A percentile compares a stretch with the other conserved stretches of the same genome.
Conservation (phyloP, 2,329 filamentous ascomycete species). For the Didymella pinodella region DNA sequence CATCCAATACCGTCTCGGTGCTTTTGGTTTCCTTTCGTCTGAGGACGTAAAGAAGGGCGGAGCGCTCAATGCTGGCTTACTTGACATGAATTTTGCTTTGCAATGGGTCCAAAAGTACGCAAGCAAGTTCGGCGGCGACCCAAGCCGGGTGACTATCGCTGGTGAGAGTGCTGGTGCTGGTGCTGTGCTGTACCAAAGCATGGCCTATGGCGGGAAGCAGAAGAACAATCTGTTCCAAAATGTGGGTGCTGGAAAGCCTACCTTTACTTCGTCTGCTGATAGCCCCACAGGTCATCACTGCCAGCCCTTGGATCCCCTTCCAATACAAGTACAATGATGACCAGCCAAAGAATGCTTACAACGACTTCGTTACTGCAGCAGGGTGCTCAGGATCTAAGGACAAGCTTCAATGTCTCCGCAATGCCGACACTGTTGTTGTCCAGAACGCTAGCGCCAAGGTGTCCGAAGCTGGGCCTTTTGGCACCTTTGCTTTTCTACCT, state of each 20-base stretch:
- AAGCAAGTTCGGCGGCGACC: constrained; percentile 60
- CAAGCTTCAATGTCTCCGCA: constrained; percentile 41
- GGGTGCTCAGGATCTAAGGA: constrained; percentile 34
- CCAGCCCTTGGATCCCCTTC: constrained; percentile 44
- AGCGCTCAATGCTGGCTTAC: constrained; percentile 68
- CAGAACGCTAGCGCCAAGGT: constrained; percentile 44
- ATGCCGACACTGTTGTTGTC: constrained; percentile 32
- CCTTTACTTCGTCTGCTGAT: constrained; percentile 28
- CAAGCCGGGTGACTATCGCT: constrained; percentile 66
- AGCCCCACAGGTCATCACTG: constrained; percentile 36
- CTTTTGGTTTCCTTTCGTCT: constrained; percentile 69
- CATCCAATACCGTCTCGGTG: constrained; percentile 70
- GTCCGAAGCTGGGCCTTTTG: constrained; percentile 47
- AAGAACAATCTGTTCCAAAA: constrained; percentile 43
- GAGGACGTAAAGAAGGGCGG: constrained; percentile 64
- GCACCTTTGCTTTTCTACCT: constrained; percentile 54
- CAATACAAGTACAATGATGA: constrained; percentile 45
- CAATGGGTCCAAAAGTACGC: constrained; percentile 70
- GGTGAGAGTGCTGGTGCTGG: constrained; percentile 69
- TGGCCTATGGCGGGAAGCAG: constrained; percentile 52
- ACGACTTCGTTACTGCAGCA: constrained; percentile 41
- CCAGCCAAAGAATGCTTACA: constrained; percentile 42
- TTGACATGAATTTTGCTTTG: constrained; percentile 69
- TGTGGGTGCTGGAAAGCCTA: constrained; percentile 33
- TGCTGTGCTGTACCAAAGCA: constrained; percentile 58